Conservation (phyloP, 371 early-diverging fungal genomes). For the Neoconidiobolus thromboides region DNA sequence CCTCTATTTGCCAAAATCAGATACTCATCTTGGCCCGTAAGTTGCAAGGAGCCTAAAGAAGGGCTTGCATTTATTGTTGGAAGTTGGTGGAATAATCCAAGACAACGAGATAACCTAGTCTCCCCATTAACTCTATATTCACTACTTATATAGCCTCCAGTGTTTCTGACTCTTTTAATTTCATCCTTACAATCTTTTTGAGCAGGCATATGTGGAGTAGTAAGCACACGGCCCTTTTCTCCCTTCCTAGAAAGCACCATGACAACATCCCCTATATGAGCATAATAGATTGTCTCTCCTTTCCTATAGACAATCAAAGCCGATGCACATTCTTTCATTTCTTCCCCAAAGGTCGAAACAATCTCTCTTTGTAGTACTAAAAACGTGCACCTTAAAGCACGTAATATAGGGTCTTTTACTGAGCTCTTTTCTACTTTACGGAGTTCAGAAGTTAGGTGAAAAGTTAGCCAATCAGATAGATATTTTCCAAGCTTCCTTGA, state of each 20-base stretch:
- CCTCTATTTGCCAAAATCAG: slow-evolving; percentile 67
- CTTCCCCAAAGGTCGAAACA: slow-evolving; percentile 20
- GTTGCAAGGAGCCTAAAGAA: slow-evolving; percentile 39
- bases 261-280: slow-evolving; percentile 77
- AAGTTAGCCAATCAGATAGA: slow-evolving; percentile 45
- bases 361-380: slow-evolving; percentile 54
- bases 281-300: slow-evolving; percentile 64
- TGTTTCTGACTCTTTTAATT: slow-evolving; percentile 47
- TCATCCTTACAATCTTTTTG: slow-evolving; percentile 28
- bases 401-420: slow-evolving; percentile 28
- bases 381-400: slow-evolving; percentile 49
- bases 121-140: slow-evolving; percentile 52
- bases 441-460: slow-evolving; percentile 48
- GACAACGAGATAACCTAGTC: slow-evolving; percentile 52
- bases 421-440: slow-evolving; percentile 24
- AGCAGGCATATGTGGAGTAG: slow-evolving; percentile 50
- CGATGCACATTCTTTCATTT: slow-evolving; percentile 40
- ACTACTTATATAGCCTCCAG: slow-evolving; percentile 62
- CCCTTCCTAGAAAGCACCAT: slow-evolving; percentile 62
- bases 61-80: slow-evolving; percentile 76
- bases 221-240: slow-evolving; percentile 46
- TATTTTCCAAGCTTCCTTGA: slow-evolving; percentile 30
- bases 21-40: slow-evolving; percentile 75
- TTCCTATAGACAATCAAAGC: slow-evolving; percentile 55
- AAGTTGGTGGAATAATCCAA: slow-evolving; percentile 68